Percentiles rank a stretch among this genome's conserved stretches.
Conservation (phyloP, 2,329 filamentous ascomycete species). For the Zelopaecilomyces penicillatus region DNA sequence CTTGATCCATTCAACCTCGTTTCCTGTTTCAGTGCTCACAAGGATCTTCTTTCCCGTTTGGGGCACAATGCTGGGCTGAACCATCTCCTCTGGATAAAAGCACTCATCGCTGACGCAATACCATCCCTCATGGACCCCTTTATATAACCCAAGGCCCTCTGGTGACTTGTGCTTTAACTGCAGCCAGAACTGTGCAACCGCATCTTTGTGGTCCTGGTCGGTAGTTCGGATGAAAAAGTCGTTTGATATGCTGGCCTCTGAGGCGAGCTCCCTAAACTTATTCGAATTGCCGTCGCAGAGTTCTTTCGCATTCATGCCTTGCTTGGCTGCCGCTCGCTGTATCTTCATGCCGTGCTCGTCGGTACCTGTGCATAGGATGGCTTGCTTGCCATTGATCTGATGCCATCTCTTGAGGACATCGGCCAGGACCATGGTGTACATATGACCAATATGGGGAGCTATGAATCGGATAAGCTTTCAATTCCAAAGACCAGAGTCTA, state of each 20-base stretch:
- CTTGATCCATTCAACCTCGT: constrained; percentile 88
- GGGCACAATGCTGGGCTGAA: constrained; percentile 68
- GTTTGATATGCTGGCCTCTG: constrained; percentile 59
- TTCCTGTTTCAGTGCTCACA: constrained; percentile 79
- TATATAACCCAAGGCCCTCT: constrained; percentile 71
- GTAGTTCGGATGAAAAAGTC: constrained; percentile 93
- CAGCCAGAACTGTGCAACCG: constrained; percentile 85
- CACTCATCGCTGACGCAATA: constrained; percentile 96
- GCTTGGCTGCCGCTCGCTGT: constrained; percentile 70
- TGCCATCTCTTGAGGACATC: constrained; percentile 94
- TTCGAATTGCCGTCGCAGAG: constrained; percentile 81
- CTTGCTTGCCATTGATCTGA: constrained; percentile 59
- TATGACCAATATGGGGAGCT: constrained; percentile 91
- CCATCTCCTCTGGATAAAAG: constrained; percentile 73
- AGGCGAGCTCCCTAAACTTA: constrained; percentile 69
- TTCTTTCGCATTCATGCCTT: constrained; percentile 64
- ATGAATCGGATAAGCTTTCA: constrained; percentile 1
- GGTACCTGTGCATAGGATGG: constrained; percentile 79
- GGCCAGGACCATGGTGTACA: constrained; percentile 85
- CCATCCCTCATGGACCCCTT: constrained; percentile 84
- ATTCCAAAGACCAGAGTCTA: neutral
- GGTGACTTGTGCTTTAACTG: constrained; percentile 48
- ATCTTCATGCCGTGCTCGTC: constrained; percentile 99
- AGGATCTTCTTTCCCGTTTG: constrained; percentile 75
- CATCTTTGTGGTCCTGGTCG: constrained; percentile 69